Percentiles rank a stretch among this genome's conserved stretches.
Conservation (phyloP, 768 basidiomycete species). For the Lepiota brunneoincarnata region DNA sequence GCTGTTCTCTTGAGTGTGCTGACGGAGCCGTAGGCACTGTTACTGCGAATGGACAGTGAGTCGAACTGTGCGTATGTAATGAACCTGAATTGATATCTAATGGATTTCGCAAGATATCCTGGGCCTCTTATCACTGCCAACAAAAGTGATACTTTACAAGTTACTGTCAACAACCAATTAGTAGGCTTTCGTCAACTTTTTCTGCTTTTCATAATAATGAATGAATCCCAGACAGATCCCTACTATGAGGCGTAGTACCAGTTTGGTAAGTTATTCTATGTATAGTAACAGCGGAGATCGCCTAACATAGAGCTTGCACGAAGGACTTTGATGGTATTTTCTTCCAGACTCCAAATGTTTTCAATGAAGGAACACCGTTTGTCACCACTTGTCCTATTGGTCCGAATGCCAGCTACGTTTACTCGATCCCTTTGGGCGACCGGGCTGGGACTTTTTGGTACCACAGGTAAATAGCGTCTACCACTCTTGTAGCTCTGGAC, state of each 20-base stretch:
- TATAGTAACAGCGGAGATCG: neutral
- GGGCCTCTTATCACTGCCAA: conserved; percentile 22
- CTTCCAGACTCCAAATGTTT: conserved; percentile 17
- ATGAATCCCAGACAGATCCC: conserved; percentile 29
- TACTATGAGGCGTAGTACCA: conserved; percentile 30
- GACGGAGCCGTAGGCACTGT: neutral
- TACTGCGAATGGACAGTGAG: conserved; percentile 7
- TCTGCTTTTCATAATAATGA: neutral
- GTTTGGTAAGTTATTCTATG: conserved; percentile 15
- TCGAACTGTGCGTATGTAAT: too few relatives aligned
- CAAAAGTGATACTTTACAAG: conserved; percentile 36
- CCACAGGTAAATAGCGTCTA: conserved; percentile 17
- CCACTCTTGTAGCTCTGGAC: neutral
- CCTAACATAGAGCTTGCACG: neutral
- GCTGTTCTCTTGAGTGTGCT: neutral
- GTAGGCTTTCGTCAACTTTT: conserved; percentile 19
- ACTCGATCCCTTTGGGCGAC: conserved; percentile 21
- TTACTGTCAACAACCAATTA: conserved; percentile 44
- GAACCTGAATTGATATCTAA: too few relatives aligned
- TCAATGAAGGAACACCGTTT: conserved; percentile 24
- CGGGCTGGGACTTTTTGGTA: conserved; percentile 35
- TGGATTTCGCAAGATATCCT: conserved; percentile 23
- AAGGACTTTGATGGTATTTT: conserved; percentile 21
- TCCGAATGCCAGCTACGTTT: conserved; percentile 25
- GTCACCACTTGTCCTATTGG: conserved; percentile 30